phyloP scores from a whole-genome alignment of 305 asterid species.

The Solanum aculeatissimum region DNA sequence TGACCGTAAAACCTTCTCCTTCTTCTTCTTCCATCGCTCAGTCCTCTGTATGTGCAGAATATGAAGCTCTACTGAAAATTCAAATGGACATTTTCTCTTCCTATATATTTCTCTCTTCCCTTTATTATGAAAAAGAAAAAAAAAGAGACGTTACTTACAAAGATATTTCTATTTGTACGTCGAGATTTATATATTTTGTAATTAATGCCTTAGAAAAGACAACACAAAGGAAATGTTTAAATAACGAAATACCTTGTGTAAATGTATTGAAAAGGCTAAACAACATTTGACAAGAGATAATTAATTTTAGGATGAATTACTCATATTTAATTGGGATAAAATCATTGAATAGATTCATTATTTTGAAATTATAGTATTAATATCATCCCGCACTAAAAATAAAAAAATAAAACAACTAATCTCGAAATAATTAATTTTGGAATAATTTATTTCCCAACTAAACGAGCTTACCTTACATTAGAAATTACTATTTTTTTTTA shows the following conservation, averaged over 20 bases:
- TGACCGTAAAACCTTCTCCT: conserved; percentile 37
- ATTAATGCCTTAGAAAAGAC: not conserved
- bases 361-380: not conserved
- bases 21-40: conserved; percentile 36
- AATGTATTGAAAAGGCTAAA: not conserved
- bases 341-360: rapidly evolving
- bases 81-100: not conserved
- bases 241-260: not conserved
- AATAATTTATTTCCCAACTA: too few species aligned
- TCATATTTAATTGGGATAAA: not conserved
- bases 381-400: not conserved
- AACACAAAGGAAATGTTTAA: not conserved
- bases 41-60: not conserved
- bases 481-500: too few species aligned
- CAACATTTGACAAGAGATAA: too few species aligned
- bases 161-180: not conserved
- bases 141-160: not conserved
- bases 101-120: not conserved
- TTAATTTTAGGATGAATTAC: not conserved
- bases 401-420: not conserved
- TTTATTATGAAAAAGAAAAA: not conserved
- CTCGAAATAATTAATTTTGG: not conserved
- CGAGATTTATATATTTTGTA: not conserved
- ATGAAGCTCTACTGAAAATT: not conserved
- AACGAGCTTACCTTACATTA: too few species aligned